Base-by-base conservation (phyloP, 805 yeast genomes). In the Metschnikowia continentalis region DNA sequence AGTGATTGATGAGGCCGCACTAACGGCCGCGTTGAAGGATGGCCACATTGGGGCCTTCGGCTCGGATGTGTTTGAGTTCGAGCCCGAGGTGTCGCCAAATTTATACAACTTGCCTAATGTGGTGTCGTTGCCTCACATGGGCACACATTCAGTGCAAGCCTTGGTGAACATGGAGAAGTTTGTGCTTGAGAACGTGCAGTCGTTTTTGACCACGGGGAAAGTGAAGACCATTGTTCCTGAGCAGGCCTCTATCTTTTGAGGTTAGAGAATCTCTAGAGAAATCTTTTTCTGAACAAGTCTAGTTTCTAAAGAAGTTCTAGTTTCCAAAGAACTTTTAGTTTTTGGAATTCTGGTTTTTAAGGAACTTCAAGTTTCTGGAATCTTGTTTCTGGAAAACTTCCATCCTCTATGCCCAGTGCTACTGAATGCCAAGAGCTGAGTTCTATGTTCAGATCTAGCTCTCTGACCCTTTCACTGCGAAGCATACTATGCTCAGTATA, bases 121-220 rank as follows among this genome's bases (percentile, higher is more conserved):
- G n/a, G 75, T 86, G 11, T 79, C 88, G 35, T 72, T 88, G 57
- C 97, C 97, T 14, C 97, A 90, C 66, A 83, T 88, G 86, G 97
- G 96, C 26, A 88, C 96, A 0, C 83, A 82, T 64, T 75, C 92
- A 4, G 68, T 69, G 47, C 95, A 90, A 68, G 86, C 96, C 3
- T 80, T 86, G 61, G 70, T 75, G 58, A 78, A 79, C 59, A 88
- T 94, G 96, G 97, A 91, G 70, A 82, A 80, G 58, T 81, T 81
- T 65, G 89, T 85, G 32, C 82, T 88, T 26, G 76, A 77, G 32
- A 94, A 92, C 66, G 81, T 88, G 7, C 69, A 72, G 40, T 66
- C 74, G n/a, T 83, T 71, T 43, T 61, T 89, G 35, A 66, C 70
- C 13, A 77, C 83, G 0, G 96, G 96, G 6, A 83, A 81, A 64